These are phyloP conservation scores for Immersiella caudata DNA, from an alignment of 495 filamentous ascomycete genomes.

Conservation along the genomic window DNA sequence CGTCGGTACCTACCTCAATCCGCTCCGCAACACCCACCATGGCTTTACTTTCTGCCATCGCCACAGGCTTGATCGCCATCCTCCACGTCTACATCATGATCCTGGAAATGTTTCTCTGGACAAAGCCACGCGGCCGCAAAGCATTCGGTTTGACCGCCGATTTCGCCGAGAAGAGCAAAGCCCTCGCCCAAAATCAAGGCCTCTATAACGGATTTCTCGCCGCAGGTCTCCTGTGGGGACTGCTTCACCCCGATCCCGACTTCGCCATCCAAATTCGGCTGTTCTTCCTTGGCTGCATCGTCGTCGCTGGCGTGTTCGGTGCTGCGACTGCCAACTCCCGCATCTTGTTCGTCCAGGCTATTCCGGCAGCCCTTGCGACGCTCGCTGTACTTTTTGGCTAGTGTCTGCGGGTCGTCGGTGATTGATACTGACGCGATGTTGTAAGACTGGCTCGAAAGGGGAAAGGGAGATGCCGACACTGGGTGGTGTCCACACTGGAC, in stretches of 20 bases:
- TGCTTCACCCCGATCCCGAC: slow-evolving; percentile 32
- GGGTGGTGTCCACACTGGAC: no score
- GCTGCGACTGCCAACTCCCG: slow-evolving; percentile 31
- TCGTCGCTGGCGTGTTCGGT: slow-evolving; percentile 37
- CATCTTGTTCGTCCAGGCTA: slow-evolving; percentile 35
- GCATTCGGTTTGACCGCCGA: slow-evolving; percentile 33
- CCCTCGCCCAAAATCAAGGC: slow-evolving; percentile 40
- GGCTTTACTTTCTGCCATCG: slow-evolving; percentile 25
- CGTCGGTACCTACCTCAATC: no score
- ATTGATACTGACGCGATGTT: not conserved
- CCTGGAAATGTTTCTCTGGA: slow-evolving; percentile 42
- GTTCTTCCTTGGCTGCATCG: slow-evolving; percentile 39
- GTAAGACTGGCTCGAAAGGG: no score
- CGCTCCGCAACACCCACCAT: slow-evolving; percentile 20
- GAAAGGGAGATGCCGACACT: no score
- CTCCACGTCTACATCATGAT: slow-evolving; percentile 40
- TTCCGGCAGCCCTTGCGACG: slow-evolving; percentile 27
- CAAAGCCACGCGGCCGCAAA: slow-evolving; percentile 34
- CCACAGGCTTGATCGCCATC: slow-evolving; percentile 28
- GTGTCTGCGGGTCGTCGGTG: not conserved
- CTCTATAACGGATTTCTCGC: slow-evolving; percentile 45
- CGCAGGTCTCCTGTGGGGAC: slow-evolving; percentile 36
- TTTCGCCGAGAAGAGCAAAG: slow-evolving; percentile 33
- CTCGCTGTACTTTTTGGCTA: slow-evolving; percentile 3
- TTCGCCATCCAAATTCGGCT: slow-evolving; percentile 34